Conservation (phyloP, 768 basidiomycete species). For the Termitomyces sp. region DNA sequence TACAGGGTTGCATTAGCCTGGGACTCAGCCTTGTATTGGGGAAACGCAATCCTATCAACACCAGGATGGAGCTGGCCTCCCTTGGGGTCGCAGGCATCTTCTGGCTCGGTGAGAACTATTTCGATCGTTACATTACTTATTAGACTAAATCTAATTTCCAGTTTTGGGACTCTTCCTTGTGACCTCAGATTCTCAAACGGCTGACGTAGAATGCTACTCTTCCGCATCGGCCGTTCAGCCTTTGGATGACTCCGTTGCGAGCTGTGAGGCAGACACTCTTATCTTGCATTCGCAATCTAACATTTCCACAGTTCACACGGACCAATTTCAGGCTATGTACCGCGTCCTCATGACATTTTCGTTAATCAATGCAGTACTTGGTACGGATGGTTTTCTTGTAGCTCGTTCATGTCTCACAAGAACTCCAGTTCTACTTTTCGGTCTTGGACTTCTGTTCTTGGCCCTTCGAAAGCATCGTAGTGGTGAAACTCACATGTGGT, state of each 20-base stretch:
- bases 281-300: slow-evolving; percentile 7
- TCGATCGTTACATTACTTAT: background rate
- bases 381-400: slow-evolving; percentile 33
- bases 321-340: slow-evolving; percentile 88
- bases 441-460: slow-evolving; percentile 34
- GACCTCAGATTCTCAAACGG: slow-evolving; percentile 73
- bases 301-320: slow-evolving; percentile 63
- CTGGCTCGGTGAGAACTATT: slow-evolving; percentile 63
- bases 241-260: slow-evolving; percentile 54
- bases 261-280: slow-evolving; percentile 47
- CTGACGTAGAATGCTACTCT: slow-evolving; percentile 80
- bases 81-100: slow-evolving; percentile 70
- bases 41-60: slow-evolving; percentile 74
- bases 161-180: slow-evolving; percentile 73
- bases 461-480: slow-evolving; percentile 39
- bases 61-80: slow-evolving; percentile 70
- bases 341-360: slow-evolving; percentile 79
- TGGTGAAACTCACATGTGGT: slow-evolving; percentile 61
- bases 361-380: slow-evolving; percentile 68
- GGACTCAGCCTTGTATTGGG: slow-evolving; percentile 60
- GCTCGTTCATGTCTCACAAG: background rate
- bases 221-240: slow-evolving; percentile 45
- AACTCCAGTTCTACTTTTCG: slow-evolving; percentile 33
- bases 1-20: slow-evolving; percentile 39
- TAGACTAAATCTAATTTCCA: slow-evolving; percentile 23